Conservation (phyloP, 345 rosid genomes). For the Gossypium longicalyx region DNA sequence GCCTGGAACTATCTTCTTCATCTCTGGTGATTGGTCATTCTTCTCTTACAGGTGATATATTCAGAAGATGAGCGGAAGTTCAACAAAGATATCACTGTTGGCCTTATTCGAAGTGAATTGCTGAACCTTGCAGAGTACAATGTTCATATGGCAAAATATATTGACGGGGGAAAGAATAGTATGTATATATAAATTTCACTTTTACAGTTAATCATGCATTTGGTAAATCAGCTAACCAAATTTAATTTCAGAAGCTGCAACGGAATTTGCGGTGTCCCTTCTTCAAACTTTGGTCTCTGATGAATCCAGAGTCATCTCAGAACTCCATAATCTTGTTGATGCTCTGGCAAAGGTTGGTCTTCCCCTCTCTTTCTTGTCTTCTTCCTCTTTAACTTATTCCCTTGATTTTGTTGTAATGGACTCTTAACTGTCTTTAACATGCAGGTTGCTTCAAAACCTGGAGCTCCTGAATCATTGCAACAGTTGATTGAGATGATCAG, state of each 20-base stretch:
- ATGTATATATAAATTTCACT: constrained; percentile 26
- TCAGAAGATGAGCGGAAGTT: constrained; percentile 93
- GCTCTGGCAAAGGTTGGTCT: constrained; percentile 71
- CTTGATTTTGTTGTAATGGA: not conserved
- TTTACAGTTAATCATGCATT: not conserved
- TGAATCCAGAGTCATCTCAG: constrained; percentile 82
- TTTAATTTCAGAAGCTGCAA: constrained; percentile 69
- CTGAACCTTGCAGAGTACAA: constrained; percentile 94
- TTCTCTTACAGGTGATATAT: constrained; percentile 65
- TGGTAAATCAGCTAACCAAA: constrained; percentile 10
- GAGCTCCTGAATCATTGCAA: constrained; percentile 72
- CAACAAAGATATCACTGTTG: constrained; percentile 84
- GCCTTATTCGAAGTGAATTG: constrained; percentile 76
- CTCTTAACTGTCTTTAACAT: constrained; percentile 13
- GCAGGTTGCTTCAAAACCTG: constrained; percentile 84
- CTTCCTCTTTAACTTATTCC: not conserved
- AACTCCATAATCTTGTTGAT: constrained; percentile 91
- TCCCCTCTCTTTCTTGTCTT: not conserved
- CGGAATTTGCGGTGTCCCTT: constrained; percentile 76
- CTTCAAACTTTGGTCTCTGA: constrained; percentile 72
- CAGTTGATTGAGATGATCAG: constrained; percentile 73
- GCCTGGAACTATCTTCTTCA: not conserved
- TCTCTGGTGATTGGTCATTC: not conserved
- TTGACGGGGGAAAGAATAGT: constrained; percentile 96
- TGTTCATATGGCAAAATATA: constrained; percentile 83